Evolutionary conservation across 2,329 filamentous ascomycete species (phyloP), one percentile per base, ranked within the genome.

Genomic region (Clarireedia monteithiana): DNA sequence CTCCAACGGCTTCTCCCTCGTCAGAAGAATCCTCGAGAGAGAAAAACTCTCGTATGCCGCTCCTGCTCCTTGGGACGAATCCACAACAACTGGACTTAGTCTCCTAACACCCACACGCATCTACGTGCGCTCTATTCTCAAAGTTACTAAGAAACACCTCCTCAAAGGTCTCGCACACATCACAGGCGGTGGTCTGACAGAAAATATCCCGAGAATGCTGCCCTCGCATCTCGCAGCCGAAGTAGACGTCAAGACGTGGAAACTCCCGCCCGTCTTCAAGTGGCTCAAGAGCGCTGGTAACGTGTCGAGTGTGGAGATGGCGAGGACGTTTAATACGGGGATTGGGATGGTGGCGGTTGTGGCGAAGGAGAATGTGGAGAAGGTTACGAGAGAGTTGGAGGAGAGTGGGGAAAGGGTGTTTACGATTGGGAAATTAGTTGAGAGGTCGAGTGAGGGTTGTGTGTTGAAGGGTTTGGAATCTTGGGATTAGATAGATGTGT

Each of bases 1-100:
- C 77, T 96, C 91, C 36, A 99, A 99, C 72, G 94, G 94, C 49
- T 99, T 95, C 77, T 96, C 91, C 0, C 85, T 99, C n/a, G 87
- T 97, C 36, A 87, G 94, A 59, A 89, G 89, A 69, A 91, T 97
- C 66, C 79, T 97, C 61, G 83, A 89, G 64, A 79, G 80, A 58
- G 81, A 85, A 38, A 83, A 84, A 4, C 76, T 97, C 4, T 74
- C 74, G 45, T 96, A 91, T 74, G 77, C 80, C 12, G 84, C 87
- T 63, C 69, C 78, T 1, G 86, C 88, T 1, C 94, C 94, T 1
- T 99, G 94, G 91, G 78, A 86, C 59, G 66, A 71, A 12, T 74
- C 73, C 52, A 75, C 74, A 27, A 81, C 77, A 1, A 75, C 95
- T 24, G 94, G 94, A 59, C 79, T 84, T 51, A 86, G 84, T 62